These are phyloP conservation scores for Metschnikowia amazonensis DNA, from an alignment of 805 yeast genomes.

Conservation along the genomic window DNA sequence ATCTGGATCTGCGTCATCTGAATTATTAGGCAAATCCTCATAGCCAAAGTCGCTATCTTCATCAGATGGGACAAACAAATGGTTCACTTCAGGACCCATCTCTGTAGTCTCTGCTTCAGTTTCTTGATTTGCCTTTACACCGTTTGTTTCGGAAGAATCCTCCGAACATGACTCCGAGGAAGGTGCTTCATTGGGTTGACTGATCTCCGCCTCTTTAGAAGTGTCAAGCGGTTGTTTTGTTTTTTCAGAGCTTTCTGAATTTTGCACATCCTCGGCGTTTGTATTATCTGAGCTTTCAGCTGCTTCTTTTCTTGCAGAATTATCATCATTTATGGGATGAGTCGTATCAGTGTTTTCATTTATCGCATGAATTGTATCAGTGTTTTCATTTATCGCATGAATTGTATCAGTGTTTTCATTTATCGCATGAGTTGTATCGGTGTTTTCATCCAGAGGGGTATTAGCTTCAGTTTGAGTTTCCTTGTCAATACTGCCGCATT, in stretches of 20 bases:
- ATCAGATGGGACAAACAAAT: conserved; percentile 14
- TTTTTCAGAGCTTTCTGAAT: not conserved
- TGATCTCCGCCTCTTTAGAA: not conserved
- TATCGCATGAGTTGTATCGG: not conserved
- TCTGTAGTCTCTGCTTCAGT: conserved; percentile 1
- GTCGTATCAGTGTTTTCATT: too few species aligned
- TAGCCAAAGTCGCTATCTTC: conserved; percentile 14
- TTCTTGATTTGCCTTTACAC: not conserved
- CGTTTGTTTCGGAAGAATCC: not conserved
- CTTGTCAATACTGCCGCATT: not conserved
- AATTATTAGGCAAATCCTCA: conserved; percentile 12
- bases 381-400: not conserved
- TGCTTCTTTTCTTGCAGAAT: not conserved
- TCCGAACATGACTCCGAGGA: not conserved
- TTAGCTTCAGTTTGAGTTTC: not conserved
- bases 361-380: too few species aligned
- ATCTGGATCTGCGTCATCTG: conserved; percentile 11
- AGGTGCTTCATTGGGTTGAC: not conserved
- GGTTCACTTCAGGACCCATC: conserved; percentile 6
- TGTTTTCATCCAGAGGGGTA: not conserved
- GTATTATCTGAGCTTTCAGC: not conserved
- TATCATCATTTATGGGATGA: too few species aligned
- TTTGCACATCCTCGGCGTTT: not conserved
- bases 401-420: not conserved
- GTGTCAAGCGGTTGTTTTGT: not conserved